Conservation (phyloP, 192 early-diverging fungal species). For the Entomortierella lignicola region DNA sequence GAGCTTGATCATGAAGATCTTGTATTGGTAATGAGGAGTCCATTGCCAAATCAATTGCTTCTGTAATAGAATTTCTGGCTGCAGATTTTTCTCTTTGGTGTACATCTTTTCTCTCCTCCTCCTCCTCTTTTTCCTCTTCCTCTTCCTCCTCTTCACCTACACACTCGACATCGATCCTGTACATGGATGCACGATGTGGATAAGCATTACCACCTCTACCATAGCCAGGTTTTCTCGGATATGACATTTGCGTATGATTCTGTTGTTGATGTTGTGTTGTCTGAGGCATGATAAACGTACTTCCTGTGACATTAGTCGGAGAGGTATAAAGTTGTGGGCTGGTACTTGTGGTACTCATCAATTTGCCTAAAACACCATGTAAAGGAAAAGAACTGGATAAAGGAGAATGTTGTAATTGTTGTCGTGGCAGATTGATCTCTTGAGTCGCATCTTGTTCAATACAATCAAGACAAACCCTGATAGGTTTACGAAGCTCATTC, state of each 20-base stretch:
- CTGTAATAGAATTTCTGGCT: neutral
- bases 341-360: slow-evolving; percentile 20
- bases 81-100: neutral
- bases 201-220: slow-evolving; percentile 12
- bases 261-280: too few species aligned
- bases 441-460: slow-evolving; percentile 28
- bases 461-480: slow-evolving; percentile 40
- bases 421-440: neutral
- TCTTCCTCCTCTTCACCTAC: slow-evolving; percentile 52
- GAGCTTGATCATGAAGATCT: neutral
- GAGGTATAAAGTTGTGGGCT: slow-evolving; percentile 19
- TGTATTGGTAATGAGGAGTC: neutral
- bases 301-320: slow-evolving; percentile 14
- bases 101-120: neutral
- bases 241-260: neutral
- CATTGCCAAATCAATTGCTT: too few species aligned
- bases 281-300: slow-evolving; percentile 11
- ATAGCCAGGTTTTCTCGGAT: slow-evolving; percentile 21
- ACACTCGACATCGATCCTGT: slow-evolving; percentile 46
- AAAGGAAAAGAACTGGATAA: slow-evolving; percentile 19
- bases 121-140: slow-evolving; percentile 28
- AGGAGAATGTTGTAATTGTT: slow-evolving; percentile 4
- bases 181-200: slow-evolving; percentile 38
- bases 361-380: slow-evolving; percentile 28
- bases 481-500: slow-evolving; percentile 21